Conservation (phyloP, 768 basidiomycete genomes). For the Amanita rimosa region DNA sequence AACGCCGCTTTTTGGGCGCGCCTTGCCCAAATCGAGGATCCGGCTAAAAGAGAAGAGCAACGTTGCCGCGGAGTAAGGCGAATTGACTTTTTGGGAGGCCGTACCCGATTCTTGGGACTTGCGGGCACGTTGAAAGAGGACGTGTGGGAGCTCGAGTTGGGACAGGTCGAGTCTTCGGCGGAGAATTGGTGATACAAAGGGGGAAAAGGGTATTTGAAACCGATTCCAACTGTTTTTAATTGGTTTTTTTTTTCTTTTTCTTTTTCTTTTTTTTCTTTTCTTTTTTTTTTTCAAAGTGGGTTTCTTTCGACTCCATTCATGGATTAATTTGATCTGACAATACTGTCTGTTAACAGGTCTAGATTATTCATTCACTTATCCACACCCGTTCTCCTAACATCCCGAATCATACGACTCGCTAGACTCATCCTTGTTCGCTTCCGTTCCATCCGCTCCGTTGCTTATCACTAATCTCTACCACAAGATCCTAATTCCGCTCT, state of each 20-base stretch:
- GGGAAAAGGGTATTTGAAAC: too few species aligned
- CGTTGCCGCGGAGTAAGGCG: constrained; percentile 36
- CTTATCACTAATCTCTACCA: not conserved
- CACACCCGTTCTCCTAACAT: not conserved
- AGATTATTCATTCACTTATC: constrained; percentile 4
- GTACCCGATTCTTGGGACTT: constrained; percentile 36
- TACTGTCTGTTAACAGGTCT: not conserved
- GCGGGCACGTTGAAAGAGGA: constrained; percentile 29
- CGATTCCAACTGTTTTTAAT: not conserved
- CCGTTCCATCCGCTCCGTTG: not conserved
- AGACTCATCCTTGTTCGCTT: not conserved
- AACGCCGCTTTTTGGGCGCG: constrained; percentile 34
- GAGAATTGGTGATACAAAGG: too few species aligned
- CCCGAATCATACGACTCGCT: too few species aligned
- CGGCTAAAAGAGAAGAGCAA: constrained; percentile 23
- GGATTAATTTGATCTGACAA: not conserved
- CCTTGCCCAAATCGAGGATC: constrained; percentile 21
- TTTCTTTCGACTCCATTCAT: not conserved
- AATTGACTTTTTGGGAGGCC: constrained; percentile 41
- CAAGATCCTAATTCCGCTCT: not conserved
- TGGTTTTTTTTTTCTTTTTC: too few species aligned
- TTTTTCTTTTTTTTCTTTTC: too few species aligned
- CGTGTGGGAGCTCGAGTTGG: constrained; percentile 27
- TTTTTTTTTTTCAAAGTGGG: not conserved
- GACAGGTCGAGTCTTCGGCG: not conserved